Percentiles rank a stretch among this genome's conserved stretches.
phyloP scores from a whole-genome alignment of 257 asterid genomes.

The Solanum appendiculatum region DNA sequence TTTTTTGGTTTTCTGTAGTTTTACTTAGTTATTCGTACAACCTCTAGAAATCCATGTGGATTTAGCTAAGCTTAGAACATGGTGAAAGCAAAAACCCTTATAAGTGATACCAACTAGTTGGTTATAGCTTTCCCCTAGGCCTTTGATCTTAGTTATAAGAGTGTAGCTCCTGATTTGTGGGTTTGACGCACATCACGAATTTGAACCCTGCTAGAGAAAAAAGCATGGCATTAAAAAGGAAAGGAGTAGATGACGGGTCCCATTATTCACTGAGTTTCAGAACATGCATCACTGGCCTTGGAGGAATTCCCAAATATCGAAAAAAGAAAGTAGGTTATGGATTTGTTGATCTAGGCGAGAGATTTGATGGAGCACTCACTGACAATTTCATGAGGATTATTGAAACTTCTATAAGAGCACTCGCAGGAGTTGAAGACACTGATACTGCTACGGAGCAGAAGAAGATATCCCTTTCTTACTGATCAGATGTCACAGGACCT shows the following conservation, averaged over 20 bases:
- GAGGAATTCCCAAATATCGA: neutral
- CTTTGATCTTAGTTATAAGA: neutral
- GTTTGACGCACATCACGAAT: neutral
- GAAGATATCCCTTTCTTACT: conserved; percentile 15
- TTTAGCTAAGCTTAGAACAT: neutral
- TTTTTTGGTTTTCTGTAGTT: neutral
- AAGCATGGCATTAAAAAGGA: neutral
- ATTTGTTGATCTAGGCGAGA: neutral
- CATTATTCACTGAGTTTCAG: neutral
- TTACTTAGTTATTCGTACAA: neutral
- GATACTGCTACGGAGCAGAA: conserved; percentile 7
- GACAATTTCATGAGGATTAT: conserved; percentile 13
- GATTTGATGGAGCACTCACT: conserved; percentile 8
- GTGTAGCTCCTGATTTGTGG: neutral
- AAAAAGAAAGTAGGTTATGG: neutral
- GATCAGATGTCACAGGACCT: conserved; percentile 21
- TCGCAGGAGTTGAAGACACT: conserved; percentile 18
- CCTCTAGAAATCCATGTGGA: neutral
- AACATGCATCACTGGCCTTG: neutral
- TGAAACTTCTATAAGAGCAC: conserved; percentile 15
- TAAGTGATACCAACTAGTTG: neutral
- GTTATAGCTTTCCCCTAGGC: neutral
- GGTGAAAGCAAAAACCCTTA: neutral
- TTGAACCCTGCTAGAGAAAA: neutral
- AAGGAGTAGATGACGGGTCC: neutral